Conservation (phyloP, 75 land plant species). For the Pseudotsuga menziesii region DNA sequence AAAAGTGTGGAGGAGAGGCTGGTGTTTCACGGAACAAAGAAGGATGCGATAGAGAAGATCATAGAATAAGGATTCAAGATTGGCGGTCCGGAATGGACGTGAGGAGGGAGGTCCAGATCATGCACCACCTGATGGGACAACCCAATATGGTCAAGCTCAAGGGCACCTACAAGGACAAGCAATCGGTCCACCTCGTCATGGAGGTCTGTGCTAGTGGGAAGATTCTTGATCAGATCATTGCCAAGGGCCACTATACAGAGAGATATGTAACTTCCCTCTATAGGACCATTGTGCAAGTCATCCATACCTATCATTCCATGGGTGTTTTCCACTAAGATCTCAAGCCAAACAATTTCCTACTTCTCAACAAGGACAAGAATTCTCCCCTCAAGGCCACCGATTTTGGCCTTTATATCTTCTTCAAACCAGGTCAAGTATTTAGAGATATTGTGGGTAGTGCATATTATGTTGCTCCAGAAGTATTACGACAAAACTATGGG, state of each 20-base stretch:
- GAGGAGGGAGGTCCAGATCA: conserved; percentile 29
- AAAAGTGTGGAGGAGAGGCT: background rate
- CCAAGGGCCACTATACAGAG: conserved; percentile 58
- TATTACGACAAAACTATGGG: conserved; percentile 56
- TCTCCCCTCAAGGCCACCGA: conserved; percentile 60
- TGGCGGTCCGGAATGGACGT: conserved; percentile 30
- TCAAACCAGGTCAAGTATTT: conserved; percentile 54
- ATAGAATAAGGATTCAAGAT: conserved; percentile 26
- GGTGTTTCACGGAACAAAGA: conserved; percentile 23
- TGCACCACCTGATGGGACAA: conserved; percentile 61
- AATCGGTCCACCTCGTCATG: conserved; percentile 51
- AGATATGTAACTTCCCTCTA: conserved; percentile 41
- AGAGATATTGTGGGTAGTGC: conserved; percentile 69
- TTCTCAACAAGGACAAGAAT: conserved; percentile 36
- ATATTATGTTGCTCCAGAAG: conserved; percentile 74
- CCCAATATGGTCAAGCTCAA: conserved; percentile 51
- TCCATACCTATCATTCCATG: conserved; percentile 53
- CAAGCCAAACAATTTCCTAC: conserved; percentile 65
- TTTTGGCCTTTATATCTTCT: conserved; percentile 52
- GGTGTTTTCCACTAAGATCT: conserved; percentile 61
- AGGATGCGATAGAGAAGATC: conserved; percentile 17
- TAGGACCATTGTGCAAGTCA: conserved; percentile 47
- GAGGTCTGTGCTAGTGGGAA: conserved; percentile 70
- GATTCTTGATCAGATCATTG: conserved; percentile 59
- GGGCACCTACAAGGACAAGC: conserved; percentile 48